phyloP scores from a whole-genome alignment of 306 rosid species.

The Oemleria cerasiformis region DNA sequence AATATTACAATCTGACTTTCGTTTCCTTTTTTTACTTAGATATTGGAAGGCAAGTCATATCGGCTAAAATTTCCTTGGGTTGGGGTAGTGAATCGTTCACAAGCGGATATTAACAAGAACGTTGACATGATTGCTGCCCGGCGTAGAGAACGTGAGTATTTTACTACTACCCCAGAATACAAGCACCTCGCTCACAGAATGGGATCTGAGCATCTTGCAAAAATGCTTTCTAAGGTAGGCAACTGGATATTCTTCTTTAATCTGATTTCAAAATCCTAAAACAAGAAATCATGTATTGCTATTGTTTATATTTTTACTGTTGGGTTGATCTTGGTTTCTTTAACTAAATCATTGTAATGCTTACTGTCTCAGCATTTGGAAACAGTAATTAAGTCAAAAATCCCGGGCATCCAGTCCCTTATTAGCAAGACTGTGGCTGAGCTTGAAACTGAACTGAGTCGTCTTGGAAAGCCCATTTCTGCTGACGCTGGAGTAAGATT shows the following conservation, averaged over 20 bases:
- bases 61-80: constrained; percentile 88
- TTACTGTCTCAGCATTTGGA: constrained; percentile 78
- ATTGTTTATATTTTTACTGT: background rate
- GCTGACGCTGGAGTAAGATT: constrained; percentile 87
- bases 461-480: constrained; percentile 85
- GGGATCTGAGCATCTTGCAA: constrained; percentile 97
- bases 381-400: constrained; percentile 91
- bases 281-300: background rate
- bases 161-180: constrained; percentile 76
- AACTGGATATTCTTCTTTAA: constrained; percentile 10
- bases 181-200: constrained; percentile 82
- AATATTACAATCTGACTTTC: constrained; percentile 16
- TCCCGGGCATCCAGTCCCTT: constrained; percentile 91
- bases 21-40: constrained; percentile 47
- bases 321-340: background rate
- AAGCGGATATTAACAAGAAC: constrained; percentile 85
- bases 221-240: constrained; percentile 84
- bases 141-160: constrained; percentile 84
- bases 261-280: background rate
- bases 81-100: constrained; percentile 94
- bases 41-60: constrained; percentile 76
- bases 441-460: constrained; percentile 85
- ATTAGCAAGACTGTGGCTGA: constrained; percentile 79
- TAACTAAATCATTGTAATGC: constrained; percentile 1
- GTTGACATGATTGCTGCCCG: constrained; percentile 98